Conservation (phyloP, 192 early-diverging fungal species). For the Gaertneriomyces semiglobifer region DNA sequence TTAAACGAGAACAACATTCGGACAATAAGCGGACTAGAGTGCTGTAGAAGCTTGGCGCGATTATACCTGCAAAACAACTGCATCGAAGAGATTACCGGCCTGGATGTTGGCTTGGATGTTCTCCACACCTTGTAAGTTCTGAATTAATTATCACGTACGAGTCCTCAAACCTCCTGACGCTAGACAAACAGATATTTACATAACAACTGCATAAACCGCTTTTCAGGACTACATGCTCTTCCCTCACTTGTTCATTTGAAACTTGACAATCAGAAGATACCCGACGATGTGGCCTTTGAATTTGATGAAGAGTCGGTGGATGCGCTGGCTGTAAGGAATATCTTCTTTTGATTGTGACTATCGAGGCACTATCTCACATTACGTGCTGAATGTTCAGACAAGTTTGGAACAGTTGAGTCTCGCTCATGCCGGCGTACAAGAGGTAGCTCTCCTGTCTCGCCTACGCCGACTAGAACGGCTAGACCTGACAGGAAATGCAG, state of each 20-base stretch:
- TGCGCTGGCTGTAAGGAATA: constrained; percentile 30
- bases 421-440: constrained; percentile 25
- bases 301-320: constrained; percentile 40
- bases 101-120: constrained; percentile 36
- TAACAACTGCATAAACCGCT: constrained; percentile 40
- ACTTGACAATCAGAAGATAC: constrained; percentile 44
- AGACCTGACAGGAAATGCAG: constrained; percentile 38
- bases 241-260: constrained; percentile 45
- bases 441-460: constrained; percentile 19
- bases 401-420: constrained; percentile 10
- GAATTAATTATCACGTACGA: background rate
- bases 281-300: constrained; percentile 18
- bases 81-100: constrained; percentile 42
- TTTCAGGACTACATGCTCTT: constrained; percentile 33
- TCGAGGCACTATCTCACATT: no score
- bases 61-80: constrained; percentile 55
- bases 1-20: constrained; percentile 54
- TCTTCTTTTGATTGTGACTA: background rate
- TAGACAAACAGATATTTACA: constrained; percentile 37
- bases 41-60: constrained; percentile 33
- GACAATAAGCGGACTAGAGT: constrained; percentile 36
- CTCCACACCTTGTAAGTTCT: constrained; percentile 37
- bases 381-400: background rate
- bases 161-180: background rate
- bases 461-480: constrained; percentile 32